Evolutionary conservation across 2,329 filamentous ascomycete species (phyloP).

Genomic region (Claviceps citrina): DNA sequence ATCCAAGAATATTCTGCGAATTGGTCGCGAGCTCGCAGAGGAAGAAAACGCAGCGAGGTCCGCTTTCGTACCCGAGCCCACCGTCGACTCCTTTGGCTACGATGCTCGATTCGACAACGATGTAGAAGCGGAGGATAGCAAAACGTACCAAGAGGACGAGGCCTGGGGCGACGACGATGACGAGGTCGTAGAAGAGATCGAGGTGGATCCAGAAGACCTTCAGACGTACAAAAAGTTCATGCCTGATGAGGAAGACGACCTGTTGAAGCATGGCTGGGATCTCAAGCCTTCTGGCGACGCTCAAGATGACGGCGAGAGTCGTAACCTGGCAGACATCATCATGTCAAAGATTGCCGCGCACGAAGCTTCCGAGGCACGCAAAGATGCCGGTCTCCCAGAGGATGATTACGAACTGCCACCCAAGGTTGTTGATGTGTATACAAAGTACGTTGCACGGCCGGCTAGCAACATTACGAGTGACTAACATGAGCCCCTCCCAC

Average conservation of each 20-base stretch:
- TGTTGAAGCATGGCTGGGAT: constrained; percentile 52
- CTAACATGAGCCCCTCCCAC: no score
- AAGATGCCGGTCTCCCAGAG: constrained; percentile 41
- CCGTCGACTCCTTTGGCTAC: constrained; percentile 54
- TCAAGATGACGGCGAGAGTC: constrained; percentile 35
- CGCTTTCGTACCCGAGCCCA: constrained; percentile 22
- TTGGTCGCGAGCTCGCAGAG: constrained; percentile 76
- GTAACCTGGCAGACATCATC: constrained; percentile 85
- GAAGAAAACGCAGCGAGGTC: constrained; percentile 44
- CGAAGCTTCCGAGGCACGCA: constrained; percentile 49
- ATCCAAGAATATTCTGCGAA: constrained; percentile 74
- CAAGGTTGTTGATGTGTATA: constrained; percentile 88
- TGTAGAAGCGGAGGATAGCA: constrained; percentile 27
- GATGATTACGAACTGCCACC: constrained; percentile 76
- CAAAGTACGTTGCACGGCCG: constrained; percentile 42
- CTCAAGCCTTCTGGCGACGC: constrained; percentile 29
- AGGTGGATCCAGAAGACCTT: constrained; percentile 77
- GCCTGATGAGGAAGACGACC: constrained; percentile 53
- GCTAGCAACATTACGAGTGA: no score
- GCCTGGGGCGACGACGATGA: constrained; percentile 74
- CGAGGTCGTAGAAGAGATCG: constrained; percentile 53
- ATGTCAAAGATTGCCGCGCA: constrained; percentile 86
- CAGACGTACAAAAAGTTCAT: constrained; percentile 87
- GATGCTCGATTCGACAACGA: constrained; percentile 55
- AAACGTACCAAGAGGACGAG: constrained; percentile 41